These are phyloP conservation scores for Moringa oleifera DNA, from an alignment of 345 rosid genomes.

Conservation along the genomic window DNA sequence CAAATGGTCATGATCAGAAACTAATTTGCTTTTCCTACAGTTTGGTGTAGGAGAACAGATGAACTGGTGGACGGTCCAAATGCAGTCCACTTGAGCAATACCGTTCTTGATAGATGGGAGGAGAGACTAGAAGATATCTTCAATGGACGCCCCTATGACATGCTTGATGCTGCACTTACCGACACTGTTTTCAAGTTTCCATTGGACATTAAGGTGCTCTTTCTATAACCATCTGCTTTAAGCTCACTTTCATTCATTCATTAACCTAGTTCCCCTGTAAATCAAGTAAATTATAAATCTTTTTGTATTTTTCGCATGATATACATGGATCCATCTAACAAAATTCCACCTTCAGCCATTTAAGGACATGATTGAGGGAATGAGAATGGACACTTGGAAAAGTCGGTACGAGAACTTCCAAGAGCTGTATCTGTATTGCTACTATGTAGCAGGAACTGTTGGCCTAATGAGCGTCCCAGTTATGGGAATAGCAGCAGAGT, in stretches of 20 bases:
- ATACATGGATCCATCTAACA: too few relatives aligned
- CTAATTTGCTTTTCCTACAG: conserved; percentile 16
- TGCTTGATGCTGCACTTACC: conserved; percentile 56
- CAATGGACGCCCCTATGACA: conserved; percentile 46
- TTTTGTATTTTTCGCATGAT: too few relatives aligned
- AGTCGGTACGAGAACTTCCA: conserved; percentile 39
- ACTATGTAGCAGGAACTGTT: conserved; percentile 54
- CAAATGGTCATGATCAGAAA: too few relatives aligned
- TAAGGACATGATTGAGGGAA: conserved; percentile 58
- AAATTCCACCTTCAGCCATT: conserved; percentile 31
- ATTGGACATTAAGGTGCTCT: conserved; percentile 42
- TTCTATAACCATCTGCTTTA: not conserved
- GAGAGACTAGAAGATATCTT: conserved; percentile 54
- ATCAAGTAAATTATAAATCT: too few relatives aligned
- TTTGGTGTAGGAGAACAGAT: conserved; percentile 66
- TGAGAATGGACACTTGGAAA: conserved; percentile 56
- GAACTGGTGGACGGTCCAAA: conserved; percentile 58
- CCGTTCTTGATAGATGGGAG: conserved; percentile 52
- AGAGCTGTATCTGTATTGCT: conserved; percentile 54
- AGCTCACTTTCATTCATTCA: not conserved
- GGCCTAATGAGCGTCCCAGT: conserved; percentile 60
- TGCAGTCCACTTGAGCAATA: conserved; percentile 30
- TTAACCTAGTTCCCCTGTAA: too few relatives aligned
- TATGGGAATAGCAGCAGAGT: conserved; percentile 52
- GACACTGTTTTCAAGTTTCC: conserved; percentile 47